Evolutionary conservation across 495 filamentous ascomycete species (phyloP), one percentile per base, ranked within the genome.

Genomic region (Niebla homalea): DNA sequence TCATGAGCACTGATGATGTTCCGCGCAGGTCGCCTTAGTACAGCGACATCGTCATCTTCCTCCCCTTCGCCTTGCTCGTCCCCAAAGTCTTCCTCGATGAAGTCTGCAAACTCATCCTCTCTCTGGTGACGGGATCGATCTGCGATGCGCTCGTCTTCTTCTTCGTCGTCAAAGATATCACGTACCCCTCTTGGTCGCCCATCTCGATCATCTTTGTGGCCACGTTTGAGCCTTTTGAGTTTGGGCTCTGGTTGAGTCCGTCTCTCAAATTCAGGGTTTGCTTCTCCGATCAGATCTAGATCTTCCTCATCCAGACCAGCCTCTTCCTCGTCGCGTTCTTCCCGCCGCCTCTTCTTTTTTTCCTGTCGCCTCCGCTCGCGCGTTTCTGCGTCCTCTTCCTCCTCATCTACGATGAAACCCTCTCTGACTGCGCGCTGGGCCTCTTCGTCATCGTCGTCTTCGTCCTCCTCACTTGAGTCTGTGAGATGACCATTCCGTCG

Each of bases 111-210:
- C 60, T 98, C 92, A 61, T 94, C 86, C 21, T 76, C 77, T 64
- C 59, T 74, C 65, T 32, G 65, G 16, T 67, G 69, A 43, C 52
- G 51, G 14, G 53, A 52, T 47, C 65, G 65, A 37, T 69, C 62
- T 20, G 46, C 63, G 51, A 70, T 62, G 22, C 71, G 69, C 26
- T 76, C 75, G 19, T 87, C 84, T 42, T 74, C 76, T 29, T 94
- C 90, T 47, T 98, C 92, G 36, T 98, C 92, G 50, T 97, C 92
- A 64, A 98, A 98, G 45, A 98, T 96, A 47, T 90, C 81, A 40
- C 85, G 79, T 15, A 96, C 76, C 16, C 79, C 87, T 51, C 82
- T 83, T 47, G 78, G 74, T 51, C 78, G 72, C 48, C 67, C 65
- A 14, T 66, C 58, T 46, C 78, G 73, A 26, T 83, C 82, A 40